A percentile compares a stretch with the other conserved stretches of the same genome.
Conservation (phyloP, 2,329 filamentous ascomycete species). For the Cladosporium sphaerospermum region DNA sequence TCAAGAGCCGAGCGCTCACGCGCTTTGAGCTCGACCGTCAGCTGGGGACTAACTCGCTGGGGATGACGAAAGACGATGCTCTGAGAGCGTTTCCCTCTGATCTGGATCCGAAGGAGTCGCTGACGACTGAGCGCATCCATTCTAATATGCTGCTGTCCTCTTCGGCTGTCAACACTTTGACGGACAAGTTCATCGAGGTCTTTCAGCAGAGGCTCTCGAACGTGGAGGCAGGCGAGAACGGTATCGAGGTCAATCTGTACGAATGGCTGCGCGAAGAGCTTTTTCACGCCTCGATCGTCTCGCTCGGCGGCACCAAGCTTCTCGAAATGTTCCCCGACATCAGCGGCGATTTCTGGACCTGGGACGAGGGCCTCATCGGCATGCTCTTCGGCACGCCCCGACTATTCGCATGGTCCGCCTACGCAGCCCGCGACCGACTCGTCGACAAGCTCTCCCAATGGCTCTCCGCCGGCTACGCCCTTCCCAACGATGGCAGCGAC, state of each 20-base stretch:
- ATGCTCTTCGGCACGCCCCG: slow-evolving; percentile 20
- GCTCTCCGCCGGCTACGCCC: slow-evolving; percentile 12
- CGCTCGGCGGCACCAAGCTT: slow-evolving; percentile 26
- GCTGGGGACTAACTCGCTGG: slow-evolving; percentile 16
- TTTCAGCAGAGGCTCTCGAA: slow-evolving; percentile 6
- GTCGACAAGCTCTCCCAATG: slow-evolving; percentile 16
- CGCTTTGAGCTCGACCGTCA: slow-evolving; percentile 17
- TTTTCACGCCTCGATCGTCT: slow-evolving; percentile 26
- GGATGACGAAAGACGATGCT: slow-evolving; percentile 15
- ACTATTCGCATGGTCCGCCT: slow-evolving; percentile 14
- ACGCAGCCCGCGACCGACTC: slow-evolving; percentile 13
- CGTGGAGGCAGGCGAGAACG: slow-evolving; percentile 11
- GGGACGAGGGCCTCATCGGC: slow-evolving; percentile 18
- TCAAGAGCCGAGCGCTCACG: slow-evolving; percentile 15
- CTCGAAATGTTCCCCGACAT: slow-evolving; percentile 25
- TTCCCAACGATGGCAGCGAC: slow-evolving; percentile 6
- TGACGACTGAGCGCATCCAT: slow-evolving; percentile 14
- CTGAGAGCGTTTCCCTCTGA: slow-evolving; percentile 16
- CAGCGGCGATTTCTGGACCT: slow-evolving; percentile 22
- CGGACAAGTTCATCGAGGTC: slow-evolving; percentile 14
- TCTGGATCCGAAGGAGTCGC: slow-evolving; percentile 9
- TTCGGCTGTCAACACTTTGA: slow-evolving; percentile 14
- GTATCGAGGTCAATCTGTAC: slow-evolving; percentile 22
- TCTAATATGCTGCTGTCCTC: slow-evolving; percentile 13
- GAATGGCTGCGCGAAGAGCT: slow-evolving; percentile 26